A percentile compares a stretch with the other conserved stretches of the same genome.
Conservation (phyloP, 2,329 filamentous ascomycete species). For the Plenodomus lindquistii region DNA sequence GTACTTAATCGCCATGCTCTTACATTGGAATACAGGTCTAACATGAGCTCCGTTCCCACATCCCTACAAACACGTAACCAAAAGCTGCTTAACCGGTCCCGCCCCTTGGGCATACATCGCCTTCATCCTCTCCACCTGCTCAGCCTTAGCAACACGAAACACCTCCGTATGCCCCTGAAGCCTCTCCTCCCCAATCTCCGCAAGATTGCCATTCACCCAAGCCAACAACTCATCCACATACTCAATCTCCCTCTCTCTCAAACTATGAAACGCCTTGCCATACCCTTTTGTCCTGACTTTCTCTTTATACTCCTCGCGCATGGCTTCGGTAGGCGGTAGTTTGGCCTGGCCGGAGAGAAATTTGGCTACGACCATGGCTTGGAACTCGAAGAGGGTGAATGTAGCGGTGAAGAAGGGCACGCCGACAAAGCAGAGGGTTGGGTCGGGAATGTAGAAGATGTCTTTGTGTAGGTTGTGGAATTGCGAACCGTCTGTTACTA, state of each 20-base stretch:
- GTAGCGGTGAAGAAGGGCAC: slow-evolving; percentile 69
- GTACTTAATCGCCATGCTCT: too few relatives aligned
- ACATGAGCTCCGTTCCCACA: too few relatives aligned
- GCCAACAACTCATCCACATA: slow-evolving; percentile 47
- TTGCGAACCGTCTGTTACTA: slow-evolving; percentile 68
- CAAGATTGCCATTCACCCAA: slow-evolving; percentile 44
- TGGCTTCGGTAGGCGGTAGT: slow-evolving; percentile 52
- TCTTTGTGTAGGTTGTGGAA: slow-evolving; percentile 71
- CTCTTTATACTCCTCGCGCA: slow-evolving; percentile 48
- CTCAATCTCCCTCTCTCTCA: slow-evolving; percentile 45
- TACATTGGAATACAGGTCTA: too few relatives aligned
- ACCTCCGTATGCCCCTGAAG: slow-evolving; percentile 42
- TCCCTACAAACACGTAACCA: slow-evolving; percentile 8
- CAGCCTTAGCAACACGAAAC: slow-evolving; percentile 43
- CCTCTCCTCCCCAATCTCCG: slow-evolving; percentile 11
- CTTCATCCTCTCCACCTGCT: slow-evolving; percentile 38
- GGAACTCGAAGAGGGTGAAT: slow-evolving; percentile 72
- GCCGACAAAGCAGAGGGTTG: slow-evolving; percentile 65
- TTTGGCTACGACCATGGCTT: slow-evolving; percentile 64
- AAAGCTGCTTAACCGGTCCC: slow-evolving; percentile 1
- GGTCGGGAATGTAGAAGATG: slow-evolving; percentile 72
- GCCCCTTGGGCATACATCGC: slow-evolving; percentile 24
- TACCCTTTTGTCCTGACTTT: slow-evolving; percentile 44
- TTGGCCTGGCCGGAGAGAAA: slow-evolving; percentile 57
- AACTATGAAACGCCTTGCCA: slow-evolving; percentile 51